phyloP scores from a whole-genome alignment of 2,329 filamentous ascomycete species.

The Epichloe bromicola region DNA sequence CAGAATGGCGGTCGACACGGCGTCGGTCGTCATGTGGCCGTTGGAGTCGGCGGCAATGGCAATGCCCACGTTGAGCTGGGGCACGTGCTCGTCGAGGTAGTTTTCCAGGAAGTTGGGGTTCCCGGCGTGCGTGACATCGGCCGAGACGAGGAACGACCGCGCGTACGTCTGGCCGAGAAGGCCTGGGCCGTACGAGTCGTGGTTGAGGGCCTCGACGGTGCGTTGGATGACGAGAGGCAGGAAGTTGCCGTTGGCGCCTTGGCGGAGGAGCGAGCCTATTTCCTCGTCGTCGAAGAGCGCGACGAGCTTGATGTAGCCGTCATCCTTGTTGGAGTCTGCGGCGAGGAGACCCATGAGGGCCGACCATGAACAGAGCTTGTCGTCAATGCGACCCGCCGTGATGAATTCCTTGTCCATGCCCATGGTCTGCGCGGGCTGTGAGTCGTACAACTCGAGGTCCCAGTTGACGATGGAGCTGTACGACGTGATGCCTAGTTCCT shows the following conservation, averaged over 20 bases:
- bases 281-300: slow-evolving; percentile 97
- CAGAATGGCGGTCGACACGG: slow-evolving; percentile 69
- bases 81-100: slow-evolving; percentile 77
- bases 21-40: slow-evolving; percentile 92
- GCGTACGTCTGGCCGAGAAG: slow-evolving; percentile 73
- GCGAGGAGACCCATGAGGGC: slow-evolving; percentile 74
- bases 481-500: slow-evolving; percentile 58
- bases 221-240: slow-evolving; percentile 70
- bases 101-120: slow-evolving; percentile 83
- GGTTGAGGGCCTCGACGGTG: slow-evolving; percentile 55
- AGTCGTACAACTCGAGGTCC: slow-evolving; percentile 93
- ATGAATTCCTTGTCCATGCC: slow-evolving; percentile 89
- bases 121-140: slow-evolving; percentile 86
- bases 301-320: slow-evolving; percentile 72
- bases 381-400: slow-evolving; percentile 88
- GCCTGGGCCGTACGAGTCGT: slow-evolving; percentile 39
- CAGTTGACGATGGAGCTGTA: slow-evolving; percentile 76
- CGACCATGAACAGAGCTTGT: slow-evolving; percentile 93
- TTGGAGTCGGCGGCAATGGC: slow-evolving; percentile 72
- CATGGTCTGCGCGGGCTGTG: slow-evolving; percentile 69
- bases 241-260: slow-evolving; percentile 85
- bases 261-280: slow-evolving; percentile 79
- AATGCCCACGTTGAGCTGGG: slow-evolving; percentile 78
- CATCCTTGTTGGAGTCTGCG: slow-evolving; percentile 38
- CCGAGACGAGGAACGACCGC: slow-evolving; percentile 81